Evolutionary conservation across 1,284 basidiomycete species (phyloP).

Genomic region (Ceratobasidium sp.): DNA sequence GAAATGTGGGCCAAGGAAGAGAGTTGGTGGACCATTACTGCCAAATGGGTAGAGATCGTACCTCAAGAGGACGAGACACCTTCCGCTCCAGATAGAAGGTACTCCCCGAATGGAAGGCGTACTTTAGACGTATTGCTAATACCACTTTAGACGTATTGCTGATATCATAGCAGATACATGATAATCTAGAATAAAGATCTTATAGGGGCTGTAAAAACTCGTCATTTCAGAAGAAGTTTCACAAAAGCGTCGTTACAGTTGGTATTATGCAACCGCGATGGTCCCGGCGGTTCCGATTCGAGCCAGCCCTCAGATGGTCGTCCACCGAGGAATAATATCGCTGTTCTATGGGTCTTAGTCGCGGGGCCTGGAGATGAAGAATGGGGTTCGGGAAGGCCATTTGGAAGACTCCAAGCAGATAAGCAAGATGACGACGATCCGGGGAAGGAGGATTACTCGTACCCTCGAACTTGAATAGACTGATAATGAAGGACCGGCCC

Average conservation of each 20-base stretch:
- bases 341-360: slow-evolving; percentile 6
- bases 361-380: background rate
- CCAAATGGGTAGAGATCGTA: slow-evolving; percentile 2
- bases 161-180: background rate
- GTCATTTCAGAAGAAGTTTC: slow-evolving; percentile 2
- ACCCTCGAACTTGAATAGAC: slow-evolving; percentile 21
- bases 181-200: background rate
- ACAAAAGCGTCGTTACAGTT: slow-evolving; percentile 18
- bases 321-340: slow-evolving; percentile 18
- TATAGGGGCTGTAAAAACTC: background rate
- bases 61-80: slow-evolving; percentile 1
- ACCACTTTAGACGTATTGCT: too few relatives aligned
- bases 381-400: slow-evolving; percentile 10
- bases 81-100: background rate
- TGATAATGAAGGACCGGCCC: background rate
- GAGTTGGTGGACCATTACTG: background rate
- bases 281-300: slow-evolving; percentile 2
- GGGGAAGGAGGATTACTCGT: background rate
- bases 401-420: slow-evolving; percentile 13
- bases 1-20: background rate
- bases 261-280: background rate
- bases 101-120: background rate
- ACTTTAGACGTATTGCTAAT: slow-evolving; percentile 24
- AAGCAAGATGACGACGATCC: slow-evolving; percentile 10
- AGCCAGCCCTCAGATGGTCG: slow-evolving; percentile 3